Evolutionary conservation across 2,329 filamentous ascomycete genomes (phyloP).

Genomic region (Helminthosporium solani): DNA sequence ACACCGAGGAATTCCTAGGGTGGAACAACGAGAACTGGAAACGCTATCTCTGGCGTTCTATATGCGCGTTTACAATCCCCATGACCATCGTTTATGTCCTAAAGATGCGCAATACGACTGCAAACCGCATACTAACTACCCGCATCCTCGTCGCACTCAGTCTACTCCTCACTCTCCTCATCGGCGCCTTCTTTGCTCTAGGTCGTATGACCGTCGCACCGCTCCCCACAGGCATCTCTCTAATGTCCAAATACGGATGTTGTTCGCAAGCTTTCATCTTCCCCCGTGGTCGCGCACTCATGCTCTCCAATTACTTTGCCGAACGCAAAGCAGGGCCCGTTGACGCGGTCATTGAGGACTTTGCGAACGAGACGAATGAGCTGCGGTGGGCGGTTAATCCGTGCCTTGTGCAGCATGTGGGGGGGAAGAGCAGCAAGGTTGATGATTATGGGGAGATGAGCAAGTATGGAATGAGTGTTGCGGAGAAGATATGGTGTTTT

Average conservation of each 20-base stretch:
- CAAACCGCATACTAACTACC: conserved; percentile 23
- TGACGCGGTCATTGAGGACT: conserved; percentile 46
- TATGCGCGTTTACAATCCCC: conserved; percentile 21
- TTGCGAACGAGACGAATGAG: conserved; percentile 42
- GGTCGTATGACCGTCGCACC: conserved; percentile 44
- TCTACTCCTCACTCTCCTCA: conserved; percentile 22
- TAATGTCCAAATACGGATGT: conserved; percentile 47
- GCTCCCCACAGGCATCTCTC: conserved; percentile 38
- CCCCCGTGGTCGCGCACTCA: conserved; percentile 34
- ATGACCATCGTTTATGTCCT: conserved; percentile 33
- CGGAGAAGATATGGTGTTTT: conserved; percentile 45
- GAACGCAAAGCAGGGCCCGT: conserved; percentile 38
- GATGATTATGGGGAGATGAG: conserved; percentile 25
- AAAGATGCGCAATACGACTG: conserved; percentile 18
- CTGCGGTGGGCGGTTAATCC: conserved; percentile 47
- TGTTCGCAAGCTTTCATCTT: conserved; percentile 50
- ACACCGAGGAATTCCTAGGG: conserved; percentile 48
- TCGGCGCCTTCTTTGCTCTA: conserved; percentile 45
- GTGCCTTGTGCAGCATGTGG: conserved; percentile 49
- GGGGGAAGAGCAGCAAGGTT: conserved; percentile 43
- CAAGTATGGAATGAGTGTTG: conserved; percentile 32
- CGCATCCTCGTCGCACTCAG: conserved; percentile 22
- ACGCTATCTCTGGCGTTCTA: conserved; percentile 40
- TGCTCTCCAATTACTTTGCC: conserved; percentile 35
- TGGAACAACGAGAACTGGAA: conserved; percentile 49